These are phyloP conservation scores for Amphicarpaea edgeworthii DNA, from an alignment of 306 rosid species.

Conservation along the genomic window DNA sequence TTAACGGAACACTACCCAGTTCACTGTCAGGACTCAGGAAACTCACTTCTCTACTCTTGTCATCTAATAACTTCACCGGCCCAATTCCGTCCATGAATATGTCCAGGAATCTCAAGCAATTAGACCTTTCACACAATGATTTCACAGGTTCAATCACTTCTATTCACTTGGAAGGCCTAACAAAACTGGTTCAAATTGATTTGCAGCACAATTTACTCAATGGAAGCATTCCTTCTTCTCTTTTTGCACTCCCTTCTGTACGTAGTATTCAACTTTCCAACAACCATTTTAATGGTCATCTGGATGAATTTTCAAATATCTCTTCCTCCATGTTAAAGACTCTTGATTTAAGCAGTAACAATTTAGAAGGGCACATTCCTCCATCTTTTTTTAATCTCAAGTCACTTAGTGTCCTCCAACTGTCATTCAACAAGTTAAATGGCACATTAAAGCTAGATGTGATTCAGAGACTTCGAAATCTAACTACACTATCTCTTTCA, in stretches of 20 bases:
- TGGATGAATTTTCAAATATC: not conserved
- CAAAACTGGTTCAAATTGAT: no score
- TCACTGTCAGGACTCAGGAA: conserved; percentile 37
- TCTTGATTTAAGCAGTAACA: conserved; percentile 55
- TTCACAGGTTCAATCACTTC: no score
- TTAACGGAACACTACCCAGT: conserved; percentile 33
- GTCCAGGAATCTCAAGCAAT: conserved; percentile 1
- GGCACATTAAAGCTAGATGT: not conserved
- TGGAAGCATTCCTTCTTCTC: conserved; percentile 22
- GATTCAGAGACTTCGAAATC: not conserved
- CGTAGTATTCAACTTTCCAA: no score
- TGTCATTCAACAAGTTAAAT: no score
- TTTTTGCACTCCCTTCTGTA: not conserved
- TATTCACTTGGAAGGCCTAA: no score
- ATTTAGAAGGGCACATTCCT: conserved; percentile 52
- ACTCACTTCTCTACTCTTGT: conserved; percentile 32
- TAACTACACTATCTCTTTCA: not conserved
- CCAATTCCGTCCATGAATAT: conserved; percentile 37
- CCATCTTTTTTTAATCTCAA: not conserved
- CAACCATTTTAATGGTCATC: no score
- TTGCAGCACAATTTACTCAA: no score
- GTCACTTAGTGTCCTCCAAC: no score
- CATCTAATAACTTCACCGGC: conserved; percentile 24
- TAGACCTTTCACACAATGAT: not conserved
- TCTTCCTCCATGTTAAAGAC: conserved; percentile 27